Evolutionary conservation across 139 green algal species (phyloP).

Genomic region (Spirogloea muscicola): DNA sequence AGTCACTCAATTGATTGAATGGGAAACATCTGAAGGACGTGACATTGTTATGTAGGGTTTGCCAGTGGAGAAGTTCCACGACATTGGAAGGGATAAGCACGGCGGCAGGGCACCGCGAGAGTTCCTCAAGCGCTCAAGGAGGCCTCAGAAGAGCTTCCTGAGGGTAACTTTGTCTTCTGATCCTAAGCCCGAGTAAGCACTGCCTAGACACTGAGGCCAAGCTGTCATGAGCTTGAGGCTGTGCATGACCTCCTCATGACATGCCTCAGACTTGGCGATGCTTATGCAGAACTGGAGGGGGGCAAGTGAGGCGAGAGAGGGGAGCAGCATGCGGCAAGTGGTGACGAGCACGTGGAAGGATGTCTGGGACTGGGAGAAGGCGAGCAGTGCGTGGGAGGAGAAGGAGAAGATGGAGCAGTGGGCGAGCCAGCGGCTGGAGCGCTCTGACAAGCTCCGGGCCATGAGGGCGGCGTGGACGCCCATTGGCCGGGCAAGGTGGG

Average conservation of each 20-base stretch:
- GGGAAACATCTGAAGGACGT: background rate
- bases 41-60: slow-evolving; percentile 4
- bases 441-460: slow-evolving; percentile 14
- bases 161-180: too few species aligned
- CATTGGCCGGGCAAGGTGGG: too few species aligned
- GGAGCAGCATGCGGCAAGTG: background rate
- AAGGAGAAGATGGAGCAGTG: slow-evolving; percentile 42
- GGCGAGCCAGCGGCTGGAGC: slow-evolving; percentile 8
- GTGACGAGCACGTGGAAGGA: background rate
- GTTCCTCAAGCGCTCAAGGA: slow-evolving; percentile 36
- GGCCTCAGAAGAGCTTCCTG: slow-evolving; percentile 16
- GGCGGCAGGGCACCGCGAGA: background rate
- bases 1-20: background rate
- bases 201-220: too few species aligned
- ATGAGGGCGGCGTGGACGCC: slow-evolving; percentile 11
- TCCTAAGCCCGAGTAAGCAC: too few species aligned
- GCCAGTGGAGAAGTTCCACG: slow-evolving; percentile 36
- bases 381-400: slow-evolving; percentile 35
- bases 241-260: background rate
- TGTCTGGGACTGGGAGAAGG: slow-evolving; percentile 47
- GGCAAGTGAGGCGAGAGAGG: background rate
- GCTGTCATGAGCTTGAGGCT: too few species aligned
- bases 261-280: background rate
- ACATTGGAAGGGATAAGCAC: slow-evolving; percentile 30
- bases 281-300: background rate